These are phyloP conservation scores for Physocladia obscura DNA, from an alignment of 192 early-diverging fungal genomes.

Conservation along the genomic window DNA sequence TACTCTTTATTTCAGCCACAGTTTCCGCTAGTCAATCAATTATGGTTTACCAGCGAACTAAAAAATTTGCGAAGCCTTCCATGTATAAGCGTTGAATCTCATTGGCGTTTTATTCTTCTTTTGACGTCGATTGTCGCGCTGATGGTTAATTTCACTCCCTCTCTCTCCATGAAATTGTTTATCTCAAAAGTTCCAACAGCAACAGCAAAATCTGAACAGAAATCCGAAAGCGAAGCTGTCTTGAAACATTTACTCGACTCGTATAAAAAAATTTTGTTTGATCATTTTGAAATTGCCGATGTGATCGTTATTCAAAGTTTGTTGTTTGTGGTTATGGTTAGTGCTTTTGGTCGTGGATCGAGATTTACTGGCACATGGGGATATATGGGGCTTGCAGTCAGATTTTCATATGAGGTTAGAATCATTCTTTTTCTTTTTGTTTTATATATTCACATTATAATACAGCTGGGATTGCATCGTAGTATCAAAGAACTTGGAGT, in stretches of 20 bases:
- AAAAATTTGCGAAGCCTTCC: not conserved
- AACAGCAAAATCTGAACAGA: not conserved
- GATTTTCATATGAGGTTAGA: constrained; percentile 22
- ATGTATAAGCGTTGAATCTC: not conserved
- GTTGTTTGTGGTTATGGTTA: constrained; percentile 20
- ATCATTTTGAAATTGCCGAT: constrained; percentile 23
- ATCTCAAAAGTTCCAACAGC: not conserved
- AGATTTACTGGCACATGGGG: constrained; percentile 18
- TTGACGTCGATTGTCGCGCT: constrained; percentile 18
- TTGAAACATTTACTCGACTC: constrained; percentile 4
- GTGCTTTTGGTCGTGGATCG: constrained; percentile 4
- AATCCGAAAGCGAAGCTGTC: constrained; percentile 2
- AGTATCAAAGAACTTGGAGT: constrained; percentile 8
- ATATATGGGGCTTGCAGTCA: constrained; percentile 24
- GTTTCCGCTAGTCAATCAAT: constrained; percentile 12
- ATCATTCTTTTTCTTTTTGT: not conserved
- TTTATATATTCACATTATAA: not conserved
- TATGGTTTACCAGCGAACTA: constrained; percentile 17
- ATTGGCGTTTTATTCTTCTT: too few species aligned
- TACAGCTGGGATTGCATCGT: constrained; percentile 24
- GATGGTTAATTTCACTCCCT: constrained; percentile 32
- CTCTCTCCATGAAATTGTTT: too few species aligned
- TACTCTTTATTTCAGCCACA: constrained; percentile 7
- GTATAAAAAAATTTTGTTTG: constrained; percentile 22
- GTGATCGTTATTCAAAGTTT: constrained; percentile 18